A percentile compares a stretch with the other conserved stretches of the same genome.
Conservation (phyloP, 257 asterid genomes). For the Asclepias syriaca region DNA sequence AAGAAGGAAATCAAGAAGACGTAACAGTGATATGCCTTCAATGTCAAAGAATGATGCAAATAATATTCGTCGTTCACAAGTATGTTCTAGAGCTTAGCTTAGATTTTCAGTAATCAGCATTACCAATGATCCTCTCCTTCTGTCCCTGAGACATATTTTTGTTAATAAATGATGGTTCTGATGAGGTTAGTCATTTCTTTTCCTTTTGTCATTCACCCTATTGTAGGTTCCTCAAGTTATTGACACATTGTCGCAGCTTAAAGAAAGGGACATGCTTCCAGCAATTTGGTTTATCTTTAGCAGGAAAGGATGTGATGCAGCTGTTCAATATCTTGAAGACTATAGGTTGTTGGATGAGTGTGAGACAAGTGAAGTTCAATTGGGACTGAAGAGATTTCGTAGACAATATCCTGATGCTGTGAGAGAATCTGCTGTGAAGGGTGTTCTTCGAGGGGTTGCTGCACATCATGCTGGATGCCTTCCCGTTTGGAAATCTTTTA, state of each 20-base stretch:
- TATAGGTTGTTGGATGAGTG: slow-evolving; percentile 74
- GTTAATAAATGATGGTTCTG: neutral
- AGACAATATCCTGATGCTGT: slow-evolving; percentile 87
- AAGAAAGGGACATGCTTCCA: slow-evolving; percentile 89
- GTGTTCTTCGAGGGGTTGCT: slow-evolving; percentile 93
- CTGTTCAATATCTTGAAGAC: slow-evolving; percentile 85
- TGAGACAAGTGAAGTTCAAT: slow-evolving; percentile 82
- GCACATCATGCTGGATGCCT: slow-evolving; percentile 99
- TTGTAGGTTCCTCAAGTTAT: slow-evolving; percentile 85
- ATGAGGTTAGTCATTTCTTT: neutral
- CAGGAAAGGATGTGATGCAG: slow-evolving; percentile 99
- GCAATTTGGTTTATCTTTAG: slow-evolving; percentile 99
- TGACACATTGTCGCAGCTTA: slow-evolving; percentile 85
- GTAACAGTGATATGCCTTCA: slow-evolving; percentile 43
- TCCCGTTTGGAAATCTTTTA: slow-evolving; percentile 95
- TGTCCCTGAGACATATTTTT: neutral
- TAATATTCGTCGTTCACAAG: slow-evolving; percentile 75
- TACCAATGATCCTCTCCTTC: slow-evolving; percentile 5
- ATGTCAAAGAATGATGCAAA: slow-evolving; percentile 65
- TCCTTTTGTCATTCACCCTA: neutral
- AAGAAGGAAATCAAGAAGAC: slow-evolving; percentile 64
- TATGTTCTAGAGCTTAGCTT: slow-evolving; percentile 26
- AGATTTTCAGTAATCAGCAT: slow-evolving; percentile 16
- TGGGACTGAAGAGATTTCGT: slow-evolving; percentile 81
- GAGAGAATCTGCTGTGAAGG: slow-evolving; percentile 82